These are phyloP conservation scores for Colletotrichum sp. DNA, from an alignment of 2,329 filamentous ascomycete genomes.

Conservation along the genomic window DNA sequence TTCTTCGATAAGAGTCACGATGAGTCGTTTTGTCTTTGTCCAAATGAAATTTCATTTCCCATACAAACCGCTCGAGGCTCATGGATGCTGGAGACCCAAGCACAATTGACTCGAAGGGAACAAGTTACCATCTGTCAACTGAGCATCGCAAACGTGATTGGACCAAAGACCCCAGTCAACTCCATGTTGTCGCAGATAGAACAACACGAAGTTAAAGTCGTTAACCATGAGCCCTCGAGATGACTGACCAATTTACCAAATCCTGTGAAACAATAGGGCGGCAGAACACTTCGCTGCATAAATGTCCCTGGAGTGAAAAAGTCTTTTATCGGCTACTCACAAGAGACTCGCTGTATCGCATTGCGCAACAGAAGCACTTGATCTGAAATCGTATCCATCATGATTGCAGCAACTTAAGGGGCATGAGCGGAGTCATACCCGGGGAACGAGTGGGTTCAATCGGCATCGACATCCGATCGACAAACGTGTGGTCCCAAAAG, in stretches of 20 bases:
- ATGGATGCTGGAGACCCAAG: not conserved
- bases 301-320: not conserved
- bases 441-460: not conserved
- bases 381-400: not conserved
- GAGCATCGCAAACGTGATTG: not conserved
- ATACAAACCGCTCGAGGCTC: not conserved
- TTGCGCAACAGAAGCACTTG: not conserved
- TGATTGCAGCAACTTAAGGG: not conserved
- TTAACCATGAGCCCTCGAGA: not conserved
- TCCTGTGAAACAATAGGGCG: not conserved
- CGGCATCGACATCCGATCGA: not conserved
- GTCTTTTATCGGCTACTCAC: accelerated
- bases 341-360: not conserved
- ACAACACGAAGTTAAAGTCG: not conserved
- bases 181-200: not conserved
- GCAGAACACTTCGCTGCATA: not conserved
- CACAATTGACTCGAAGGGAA: not conserved
- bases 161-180: not conserved
- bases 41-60: not conserved
- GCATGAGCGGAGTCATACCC: not conserved
- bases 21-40: not conserved
- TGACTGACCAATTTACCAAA: not conserved
- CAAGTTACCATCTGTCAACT: not conserved
- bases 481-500: not conserved
- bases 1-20: not conserved